Percentiles rank a stretch among this genome's conserved stretches.
Evolutionary conservation across 495 filamentous ascomycete genomes (phyloP).

Genomic region (Aspergillus panamensis): DNA sequence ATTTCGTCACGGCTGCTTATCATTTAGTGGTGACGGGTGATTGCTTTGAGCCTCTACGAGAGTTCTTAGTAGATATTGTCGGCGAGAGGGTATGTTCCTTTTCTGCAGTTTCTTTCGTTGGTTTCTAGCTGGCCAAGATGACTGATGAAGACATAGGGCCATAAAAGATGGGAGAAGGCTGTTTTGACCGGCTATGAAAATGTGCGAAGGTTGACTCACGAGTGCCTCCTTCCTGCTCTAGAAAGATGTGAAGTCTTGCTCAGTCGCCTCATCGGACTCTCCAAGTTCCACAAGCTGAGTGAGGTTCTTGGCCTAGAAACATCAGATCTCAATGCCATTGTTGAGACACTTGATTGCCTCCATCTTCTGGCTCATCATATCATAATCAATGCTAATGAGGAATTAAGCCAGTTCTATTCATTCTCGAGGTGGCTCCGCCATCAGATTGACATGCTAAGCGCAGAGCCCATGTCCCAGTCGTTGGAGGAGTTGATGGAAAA

Average conservation of each 20-base stretch:
- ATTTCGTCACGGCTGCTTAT: conserved; percentile 73
- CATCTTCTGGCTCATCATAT: conserved; percentile 70
- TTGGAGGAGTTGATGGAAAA: conserved; percentile 47
- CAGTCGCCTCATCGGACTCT: conserved; percentile 79
- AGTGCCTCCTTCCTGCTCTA: conserved; percentile 82
- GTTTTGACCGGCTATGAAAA: conserved; percentile 71
- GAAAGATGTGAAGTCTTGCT: conserved; percentile 81
- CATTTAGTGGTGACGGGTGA: conserved; percentile 84
- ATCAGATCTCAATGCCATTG: conserved; percentile 52
- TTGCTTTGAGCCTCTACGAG: conserved; percentile 68
- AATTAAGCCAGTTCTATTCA: conserved; percentile 69
- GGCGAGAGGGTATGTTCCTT: conserved; percentile 66
- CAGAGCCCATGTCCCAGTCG: conserved; percentile 45
- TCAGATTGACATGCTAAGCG: conserved; percentile 64
- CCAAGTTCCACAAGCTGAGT: conserved; percentile 70
- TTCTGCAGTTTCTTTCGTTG: background rate
- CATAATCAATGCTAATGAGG: conserved; percentile 66
- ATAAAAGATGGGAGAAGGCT: conserved; percentile 94
- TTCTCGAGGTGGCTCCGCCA: conserved; percentile 85
- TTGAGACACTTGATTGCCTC: conserved; percentile 72
- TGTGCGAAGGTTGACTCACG: conserved; percentile 73
- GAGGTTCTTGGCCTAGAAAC: conserved; percentile 62
- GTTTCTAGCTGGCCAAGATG: background rate
- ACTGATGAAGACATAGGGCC: conserved; percentile 57
- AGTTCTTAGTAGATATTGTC: conserved; percentile 87